Evolutionary conservation across 768 basidiomycete species (phyloP).

Genomic region (Collybiopsis luxurians): DNA sequence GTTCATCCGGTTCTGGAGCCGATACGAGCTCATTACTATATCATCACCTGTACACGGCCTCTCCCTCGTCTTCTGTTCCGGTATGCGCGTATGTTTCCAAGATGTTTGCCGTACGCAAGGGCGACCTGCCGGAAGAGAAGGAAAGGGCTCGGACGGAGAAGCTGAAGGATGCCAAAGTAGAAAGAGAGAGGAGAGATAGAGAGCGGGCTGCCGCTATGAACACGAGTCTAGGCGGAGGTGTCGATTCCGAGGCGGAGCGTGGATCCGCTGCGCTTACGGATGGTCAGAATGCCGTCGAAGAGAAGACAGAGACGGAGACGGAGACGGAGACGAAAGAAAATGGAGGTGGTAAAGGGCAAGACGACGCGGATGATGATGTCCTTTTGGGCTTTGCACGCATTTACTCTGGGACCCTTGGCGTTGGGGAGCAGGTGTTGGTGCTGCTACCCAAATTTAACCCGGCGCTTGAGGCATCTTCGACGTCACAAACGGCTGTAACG

Average conservation of each 20-base stretch:
- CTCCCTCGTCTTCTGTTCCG: slow-evolving; percentile 50
- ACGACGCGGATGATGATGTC: slow-evolving; percentile 47
- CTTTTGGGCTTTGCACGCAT: slow-evolving; percentile 92
- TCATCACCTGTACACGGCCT: slow-evolving; percentile 73
- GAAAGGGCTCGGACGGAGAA: slow-evolving; percentile 75
- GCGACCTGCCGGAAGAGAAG: slow-evolving; percentile 86
- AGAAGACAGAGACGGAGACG: slow-evolving; percentile 3
- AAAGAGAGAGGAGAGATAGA: slow-evolving; percentile 44
- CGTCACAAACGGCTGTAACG: too few relatives aligned
- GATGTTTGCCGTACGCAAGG: slow-evolving; percentile 89
- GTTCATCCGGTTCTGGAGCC: neutral
- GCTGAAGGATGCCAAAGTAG: slow-evolving; percentile 70
- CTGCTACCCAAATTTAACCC: slow-evolving; percentile 86
- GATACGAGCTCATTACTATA: slow-evolving; percentile 50
- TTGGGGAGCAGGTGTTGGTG: slow-evolving; percentile 63
- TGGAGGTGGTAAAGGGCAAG: slow-evolving; percentile 21
- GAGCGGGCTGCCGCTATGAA: slow-evolving; percentile 20
- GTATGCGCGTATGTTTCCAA: slow-evolving; percentile 93
- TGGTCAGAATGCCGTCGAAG: neutral
- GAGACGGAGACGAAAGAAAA: slow-evolving; percentile 11
- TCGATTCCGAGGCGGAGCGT: neutral
- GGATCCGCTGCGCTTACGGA: neutral
- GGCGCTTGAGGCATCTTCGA: slow-evolving; percentile 54
- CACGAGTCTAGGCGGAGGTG: slow-evolving; percentile 6
- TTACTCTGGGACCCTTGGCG: slow-evolving; percentile 82